Conservation (phyloP, 306 rosid species). For the Gleditsia sinensis region DNA sequence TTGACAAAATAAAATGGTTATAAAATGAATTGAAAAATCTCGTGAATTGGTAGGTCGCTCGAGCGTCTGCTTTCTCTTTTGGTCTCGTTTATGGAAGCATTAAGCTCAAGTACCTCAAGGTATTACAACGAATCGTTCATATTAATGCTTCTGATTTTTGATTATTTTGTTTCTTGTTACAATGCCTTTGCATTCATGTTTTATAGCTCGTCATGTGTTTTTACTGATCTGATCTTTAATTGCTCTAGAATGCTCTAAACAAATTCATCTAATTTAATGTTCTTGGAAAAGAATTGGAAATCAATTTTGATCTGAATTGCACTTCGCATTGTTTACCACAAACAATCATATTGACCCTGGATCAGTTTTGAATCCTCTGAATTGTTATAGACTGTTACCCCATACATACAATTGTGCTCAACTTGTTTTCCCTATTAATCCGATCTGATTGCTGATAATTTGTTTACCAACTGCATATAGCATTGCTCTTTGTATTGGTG, state of each 20-base stretch:
- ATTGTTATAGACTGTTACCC: neutral
- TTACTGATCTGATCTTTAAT: slow-evolving; percentile 6
- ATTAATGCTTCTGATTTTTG: neutral
- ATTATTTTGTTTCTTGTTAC: neutral
- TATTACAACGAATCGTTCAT: slow-evolving; percentile 23
- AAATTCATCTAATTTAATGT: neutral
- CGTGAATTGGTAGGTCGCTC: slow-evolving; percentile 66
- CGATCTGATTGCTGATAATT: neutral
- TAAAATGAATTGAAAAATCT: neutral
- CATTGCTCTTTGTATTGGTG: neutral
- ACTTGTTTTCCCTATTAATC: neutral
- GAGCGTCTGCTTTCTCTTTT: slow-evolving; percentile 82
- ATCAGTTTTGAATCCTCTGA: neutral
- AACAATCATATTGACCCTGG: neutral
- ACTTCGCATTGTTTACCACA: neutral
- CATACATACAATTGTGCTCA: neutral
- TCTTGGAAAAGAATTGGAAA: neutral
- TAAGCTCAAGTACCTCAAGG: slow-evolving; percentile 83
- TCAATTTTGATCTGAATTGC: slow-evolving; percentile 7
- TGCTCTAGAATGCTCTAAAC: neutral
- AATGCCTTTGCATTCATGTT: neutral
- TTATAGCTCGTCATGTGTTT: neutral
- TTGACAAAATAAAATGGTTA: neutral
- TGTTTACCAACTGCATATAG: neutral
- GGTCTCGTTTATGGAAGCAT: slow-evolving; percentile 87